These are phyloP conservation scores for Rhodocollybia butyracea DNA, from an alignment of 768 basidiomycete species.

Conservation along the genomic window DNA sequence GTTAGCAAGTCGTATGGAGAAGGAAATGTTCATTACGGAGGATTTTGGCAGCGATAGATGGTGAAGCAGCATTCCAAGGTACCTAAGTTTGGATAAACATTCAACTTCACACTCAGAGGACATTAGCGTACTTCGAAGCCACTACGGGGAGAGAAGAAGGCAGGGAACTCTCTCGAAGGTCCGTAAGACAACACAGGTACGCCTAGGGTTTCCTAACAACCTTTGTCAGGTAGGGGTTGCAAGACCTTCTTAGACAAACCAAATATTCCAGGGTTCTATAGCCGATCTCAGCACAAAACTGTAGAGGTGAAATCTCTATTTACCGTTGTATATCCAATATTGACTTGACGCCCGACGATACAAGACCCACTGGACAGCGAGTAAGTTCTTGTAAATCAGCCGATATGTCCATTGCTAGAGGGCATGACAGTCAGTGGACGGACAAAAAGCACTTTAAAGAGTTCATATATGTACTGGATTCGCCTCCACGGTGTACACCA, in stretches of 20 bases:
- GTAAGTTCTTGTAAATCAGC: slow-evolving; percentile 90
- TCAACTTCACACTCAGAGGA: too few relatives aligned
- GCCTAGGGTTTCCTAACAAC: slow-evolving; percentile 8
- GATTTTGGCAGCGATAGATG: slow-evolving; percentile 66
- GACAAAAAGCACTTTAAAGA: background rate
- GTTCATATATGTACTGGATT: slow-evolving; percentile 45
- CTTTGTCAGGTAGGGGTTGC: background rate
- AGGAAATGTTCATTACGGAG: slow-evolving; percentile 50
- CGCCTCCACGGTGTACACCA: slow-evolving; percentile 79
- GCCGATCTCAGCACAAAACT: background rate
- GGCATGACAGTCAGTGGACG: background rate
- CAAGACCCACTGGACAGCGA: slow-evolving; percentile 85
- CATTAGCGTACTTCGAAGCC: slow-evolving; percentile 71
- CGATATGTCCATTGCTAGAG: slow-evolving; percentile 87
- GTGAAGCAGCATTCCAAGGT: slow-evolving; percentile 72
- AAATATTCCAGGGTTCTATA: slow-evolving; percentile 77
- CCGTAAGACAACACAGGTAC: slow-evolving; percentile 58
- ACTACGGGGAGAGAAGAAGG: slow-evolving; percentile 85
- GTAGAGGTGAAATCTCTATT: slow-evolving; percentile 11
- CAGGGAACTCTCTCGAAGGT: slow-evolving; percentile 80
- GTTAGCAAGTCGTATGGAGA: background rate
- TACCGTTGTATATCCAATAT: slow-evolving; percentile 90
- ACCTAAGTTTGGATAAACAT: slow-evolving; percentile 44
- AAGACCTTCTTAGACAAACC: slow-evolving; percentile 32
- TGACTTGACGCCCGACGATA: slow-evolving; percentile 92